phyloP scores from a whole-genome alignment of 1,284 basidiomycete genomes.

The Xerocomus nothofagi region DNA sequence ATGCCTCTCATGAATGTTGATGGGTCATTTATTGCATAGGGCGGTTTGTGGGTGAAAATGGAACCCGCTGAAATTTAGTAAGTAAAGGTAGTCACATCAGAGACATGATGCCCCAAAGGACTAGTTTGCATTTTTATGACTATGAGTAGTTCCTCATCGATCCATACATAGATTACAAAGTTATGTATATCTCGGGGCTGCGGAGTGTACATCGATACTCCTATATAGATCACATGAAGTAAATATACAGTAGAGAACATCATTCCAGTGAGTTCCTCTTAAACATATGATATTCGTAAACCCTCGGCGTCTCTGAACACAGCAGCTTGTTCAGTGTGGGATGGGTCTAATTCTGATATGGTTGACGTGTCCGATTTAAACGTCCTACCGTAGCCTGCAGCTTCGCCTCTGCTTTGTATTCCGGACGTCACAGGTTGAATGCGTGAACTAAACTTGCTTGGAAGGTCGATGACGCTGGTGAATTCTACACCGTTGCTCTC shows the following conservation, averaged over 20 bases:
- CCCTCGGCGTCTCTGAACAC: background rate
- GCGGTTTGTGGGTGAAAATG: slow-evolving; percentile 35
- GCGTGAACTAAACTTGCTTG: slow-evolving; percentile 10
- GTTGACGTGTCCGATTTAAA: background rate
- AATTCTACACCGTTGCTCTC: slow-evolving; percentile 8
- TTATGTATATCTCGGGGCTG: too few species aligned
- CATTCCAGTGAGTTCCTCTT: too few species aligned
- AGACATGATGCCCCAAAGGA: background rate
- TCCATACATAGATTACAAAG: too few species aligned
- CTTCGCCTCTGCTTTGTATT: background rate
- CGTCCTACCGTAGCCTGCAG: too few species aligned
- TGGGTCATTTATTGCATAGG: slow-evolving; percentile 8
- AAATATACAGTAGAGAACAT: background rate
- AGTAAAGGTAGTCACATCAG: background rate
- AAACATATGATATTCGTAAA: background rate
- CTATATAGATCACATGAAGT: background rate
- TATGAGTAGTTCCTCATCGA: too few species aligned
- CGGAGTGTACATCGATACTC: too few species aligned
- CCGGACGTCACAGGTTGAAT: background rate
- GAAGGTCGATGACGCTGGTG: slow-evolving; percentile 20
- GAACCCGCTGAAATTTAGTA: slow-evolving; percentile 15
- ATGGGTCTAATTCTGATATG: background rate
- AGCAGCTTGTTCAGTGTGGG: background rate
- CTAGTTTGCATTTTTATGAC: background rate
- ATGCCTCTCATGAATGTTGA: background rate